A percentile compares a stretch with the other conserved stretches of the same genome.
phyloP scores from a whole-genome alignment of 1,139 yeast genomes.

The Pichia cactophila region DNA sequence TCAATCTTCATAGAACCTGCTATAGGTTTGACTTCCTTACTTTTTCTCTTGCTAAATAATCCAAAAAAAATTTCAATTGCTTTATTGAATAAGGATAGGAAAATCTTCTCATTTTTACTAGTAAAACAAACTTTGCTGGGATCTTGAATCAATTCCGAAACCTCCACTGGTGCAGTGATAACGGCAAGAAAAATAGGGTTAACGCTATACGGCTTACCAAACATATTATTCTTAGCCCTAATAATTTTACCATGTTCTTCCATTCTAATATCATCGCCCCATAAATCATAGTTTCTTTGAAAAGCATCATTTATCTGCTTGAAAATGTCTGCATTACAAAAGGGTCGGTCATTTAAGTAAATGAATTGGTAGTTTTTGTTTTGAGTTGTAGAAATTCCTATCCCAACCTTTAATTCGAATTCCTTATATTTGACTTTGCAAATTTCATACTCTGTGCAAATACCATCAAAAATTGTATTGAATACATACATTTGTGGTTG shows the following conservation, averaged over 20 bases:
- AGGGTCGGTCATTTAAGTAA: constrained; percentile 38
- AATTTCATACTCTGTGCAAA: constrained; percentile 16
- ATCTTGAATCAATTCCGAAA: constrained; percentile 37
- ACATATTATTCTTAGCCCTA: constrained; percentile 13
- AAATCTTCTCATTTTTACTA: constrained; percentile 25
- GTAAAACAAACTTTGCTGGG: constrained; percentile 31
- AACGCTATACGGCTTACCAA: constrained; percentile 27
- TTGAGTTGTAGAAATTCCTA: constrained; percentile 29
- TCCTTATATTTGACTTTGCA: constrained; percentile 18
- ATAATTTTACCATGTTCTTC: constrained; percentile 12
- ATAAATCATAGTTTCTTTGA: constrained; percentile 11
- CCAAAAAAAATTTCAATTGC: constrained; percentile 27
- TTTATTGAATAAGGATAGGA: constrained; percentile 30
- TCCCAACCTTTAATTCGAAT: constrained; percentile 24
- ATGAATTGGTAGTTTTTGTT: constrained; percentile 38
- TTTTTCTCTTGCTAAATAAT: background rate
- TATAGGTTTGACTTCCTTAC: background rate
- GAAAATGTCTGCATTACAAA: constrained; percentile 24
- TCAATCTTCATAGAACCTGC: too few species aligned
- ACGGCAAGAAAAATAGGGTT: constrained; percentile 36
- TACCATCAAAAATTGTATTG: constrained; percentile 19
- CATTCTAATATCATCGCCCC: constrained; percentile 6
- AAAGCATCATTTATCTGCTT: constrained; percentile 26
- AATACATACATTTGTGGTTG: constrained; percentile 16
- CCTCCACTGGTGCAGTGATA: constrained; percentile 28